phyloP scores from a whole-genome alignment of 2,329 filamentous ascomycete species.

The Xylariaceae sp. region DNA sequence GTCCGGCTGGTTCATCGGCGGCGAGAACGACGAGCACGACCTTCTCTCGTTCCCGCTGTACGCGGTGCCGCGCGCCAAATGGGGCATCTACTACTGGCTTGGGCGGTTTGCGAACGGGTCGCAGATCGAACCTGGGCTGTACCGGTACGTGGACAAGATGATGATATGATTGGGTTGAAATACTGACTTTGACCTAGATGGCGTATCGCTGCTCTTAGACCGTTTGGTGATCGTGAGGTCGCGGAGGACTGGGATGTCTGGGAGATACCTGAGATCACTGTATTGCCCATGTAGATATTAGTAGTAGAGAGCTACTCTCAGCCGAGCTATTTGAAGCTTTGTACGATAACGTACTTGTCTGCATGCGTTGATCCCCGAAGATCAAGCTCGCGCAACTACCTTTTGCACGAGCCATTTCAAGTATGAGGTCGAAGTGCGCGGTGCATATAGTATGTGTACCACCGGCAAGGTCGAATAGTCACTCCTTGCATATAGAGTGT shows the following conservation, averaged over 20 bases:
- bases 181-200: conserved; percentile 20
- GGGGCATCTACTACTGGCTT: conserved; percentile 36
- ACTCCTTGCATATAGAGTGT: too few relatives aligned
- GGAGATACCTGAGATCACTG: conserved; percentile 30
- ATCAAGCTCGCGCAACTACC: too few relatives aligned
- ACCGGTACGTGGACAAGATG: conserved; percentile 26
- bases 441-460: too few relatives aligned
- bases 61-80: conserved; percentile 29
- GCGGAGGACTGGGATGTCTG: conserved; percentile 40
- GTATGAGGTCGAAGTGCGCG: too few relatives aligned
- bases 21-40: conserved; percentile 32
- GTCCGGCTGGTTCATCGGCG: conserved; percentile 32
- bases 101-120: conserved; percentile 38
- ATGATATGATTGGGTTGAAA: background rate
- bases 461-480: too few relatives aligned
- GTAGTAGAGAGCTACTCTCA: too few relatives aligned
- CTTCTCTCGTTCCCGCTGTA: conserved; percentile 34
- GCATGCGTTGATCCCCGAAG: too few relatives aligned
- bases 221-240: conserved; percentile 36
- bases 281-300: conserved; percentile 23
- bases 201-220: conserved; percentile 37
- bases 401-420: too few relatives aligned
- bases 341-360: too few relatives aligned
- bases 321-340: too few relatives aligned
- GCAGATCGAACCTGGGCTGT: conserved; percentile 35